Conservation (phyloP, 768 basidiomycete species). For the Kwoniella newhampshirensis region DNA sequence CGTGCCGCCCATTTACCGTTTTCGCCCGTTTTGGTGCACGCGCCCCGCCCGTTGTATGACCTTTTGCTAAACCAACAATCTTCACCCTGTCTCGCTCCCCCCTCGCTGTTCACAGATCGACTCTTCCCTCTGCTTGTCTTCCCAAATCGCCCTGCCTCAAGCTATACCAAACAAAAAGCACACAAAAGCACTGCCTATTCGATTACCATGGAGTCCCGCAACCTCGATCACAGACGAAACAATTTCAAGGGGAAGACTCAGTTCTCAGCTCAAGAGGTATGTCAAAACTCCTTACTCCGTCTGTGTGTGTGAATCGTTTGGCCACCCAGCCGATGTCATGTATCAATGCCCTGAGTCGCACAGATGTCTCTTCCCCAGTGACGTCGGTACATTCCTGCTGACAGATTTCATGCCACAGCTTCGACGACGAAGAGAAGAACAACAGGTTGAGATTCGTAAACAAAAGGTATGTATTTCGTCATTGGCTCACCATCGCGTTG, state of each 20-base stretch:
- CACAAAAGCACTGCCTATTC: not conserved
- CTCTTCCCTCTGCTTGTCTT: not conserved
- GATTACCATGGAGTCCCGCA: constrained; percentile 48
- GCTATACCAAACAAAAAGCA: not conserved
- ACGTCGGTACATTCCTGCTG: no score
- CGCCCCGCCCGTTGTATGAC: no score
- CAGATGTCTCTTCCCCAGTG: not conserved
- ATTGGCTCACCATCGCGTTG: not conserved
- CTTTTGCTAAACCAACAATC: no score
- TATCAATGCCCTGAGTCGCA: no score
- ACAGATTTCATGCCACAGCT: constrained; percentile 58
- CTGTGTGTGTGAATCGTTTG: constrained; percentile 2
- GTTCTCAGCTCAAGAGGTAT: constrained; percentile 53
- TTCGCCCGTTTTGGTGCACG: not conserved
- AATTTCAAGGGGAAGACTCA: constrained; percentile 55
- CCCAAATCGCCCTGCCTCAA: not conserved
- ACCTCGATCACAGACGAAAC: constrained; percentile 48
- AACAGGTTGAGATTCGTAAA: constrained; percentile 97
- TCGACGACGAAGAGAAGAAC: constrained; percentile 92
- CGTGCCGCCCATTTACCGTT: not conserved
- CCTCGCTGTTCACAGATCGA: not conserved
- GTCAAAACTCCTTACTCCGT: constrained; percentile 12
- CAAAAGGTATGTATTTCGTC: constrained; percentile 63
- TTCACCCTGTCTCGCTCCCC: not conserved
- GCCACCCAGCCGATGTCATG: constrained; percentile 22